Evolutionary conservation across 1,284 basidiomycete species (phyloP).

Genomic region (Puccinia triticina): DNA sequence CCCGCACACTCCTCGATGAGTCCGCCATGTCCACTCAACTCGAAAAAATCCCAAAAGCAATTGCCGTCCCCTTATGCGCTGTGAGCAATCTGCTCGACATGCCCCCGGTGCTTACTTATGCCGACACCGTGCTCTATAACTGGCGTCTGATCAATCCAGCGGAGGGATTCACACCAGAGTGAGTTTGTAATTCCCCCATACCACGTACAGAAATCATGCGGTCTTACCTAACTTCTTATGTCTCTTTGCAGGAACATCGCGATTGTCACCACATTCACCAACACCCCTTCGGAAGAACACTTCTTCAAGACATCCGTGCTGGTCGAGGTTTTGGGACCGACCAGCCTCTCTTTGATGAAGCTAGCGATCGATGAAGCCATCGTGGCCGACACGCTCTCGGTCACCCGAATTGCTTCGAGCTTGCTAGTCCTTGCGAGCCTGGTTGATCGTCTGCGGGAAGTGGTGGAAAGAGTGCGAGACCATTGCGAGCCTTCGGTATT

Average conservation of each 20-base stretch:
- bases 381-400: conserved; percentile 77
- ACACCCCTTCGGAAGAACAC: conserved; percentile 79
- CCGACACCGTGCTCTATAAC: conserved; percentile 91
- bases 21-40: background rate
- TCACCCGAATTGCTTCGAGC: conserved; percentile 73
- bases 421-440: conserved; percentile 70
- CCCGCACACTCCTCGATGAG: conserved; percentile 14
- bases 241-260: conserved; percentile 65
- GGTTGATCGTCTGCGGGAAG: conserved; percentile 69
- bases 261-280: conserved; percentile 75
- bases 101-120: conserved; percentile 88
- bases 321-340: conserved; percentile 88
- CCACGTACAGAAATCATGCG: background rate
- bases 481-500: conserved; percentile 79
- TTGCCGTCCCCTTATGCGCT: conserved; percentile 77
- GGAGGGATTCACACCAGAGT: conserved; percentile 56
- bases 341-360: conserved; percentile 82
- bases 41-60: conserved; percentile 56
- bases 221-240: too few species aligned
- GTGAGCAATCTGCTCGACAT: conserved; percentile 76
- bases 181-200: background rate
- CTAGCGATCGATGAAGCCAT: conserved; percentile 87
- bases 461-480: conserved; percentile 72
- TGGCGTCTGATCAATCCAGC: conserved; percentile 65
- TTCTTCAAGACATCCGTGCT: conserved; percentile 86